Evolutionary conservation across 2,329 filamentous ascomycete species (phyloP).

Genomic region (Reticulascus tulasneorum): DNA sequence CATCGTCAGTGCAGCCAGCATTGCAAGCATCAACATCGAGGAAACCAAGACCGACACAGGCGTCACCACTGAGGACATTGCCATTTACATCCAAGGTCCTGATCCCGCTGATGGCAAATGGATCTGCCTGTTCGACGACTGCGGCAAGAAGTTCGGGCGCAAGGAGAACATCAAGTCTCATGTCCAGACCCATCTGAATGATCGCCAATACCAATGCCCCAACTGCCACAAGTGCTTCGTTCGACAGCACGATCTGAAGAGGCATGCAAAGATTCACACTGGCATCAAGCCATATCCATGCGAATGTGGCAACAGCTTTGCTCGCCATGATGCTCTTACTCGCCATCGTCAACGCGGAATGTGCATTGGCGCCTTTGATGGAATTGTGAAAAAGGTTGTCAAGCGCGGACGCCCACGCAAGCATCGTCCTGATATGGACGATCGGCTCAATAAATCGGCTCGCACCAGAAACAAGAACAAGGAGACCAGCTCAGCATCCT

Average conservation of each 20-base stretch:
- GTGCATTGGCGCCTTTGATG: slow-evolving; percentile 93
- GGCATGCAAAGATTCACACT: slow-evolving; percentile 95
- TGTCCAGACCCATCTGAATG: slow-evolving; percentile 95
- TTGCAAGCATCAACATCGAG: slow-evolving; percentile 60
- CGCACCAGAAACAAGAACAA: slow-evolving; percentile 54
- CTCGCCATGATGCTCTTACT: slow-evolving; percentile 90
- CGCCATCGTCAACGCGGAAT: slow-evolving; percentile 92
- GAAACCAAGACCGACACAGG: slow-evolving; percentile 73
- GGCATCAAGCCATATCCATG: slow-evolving; percentile 94
- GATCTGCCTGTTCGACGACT: slow-evolving; percentile 72
- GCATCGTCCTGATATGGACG: slow-evolving; percentile 53
- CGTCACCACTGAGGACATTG: slow-evolving; percentile 80
- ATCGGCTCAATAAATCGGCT: slow-evolving; percentile 54
- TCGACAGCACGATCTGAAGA: slow-evolving; percentile 92
- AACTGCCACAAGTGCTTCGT: slow-evolving; percentile 95
- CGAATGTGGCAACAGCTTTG: slow-evolving; percentile 90
- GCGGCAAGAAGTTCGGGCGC: slow-evolving; percentile 86
- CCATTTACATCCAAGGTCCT: slow-evolving; percentile 68
- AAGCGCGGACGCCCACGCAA: slow-evolving; percentile 64
- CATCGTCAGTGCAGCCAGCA: slow-evolving; percentile 54
- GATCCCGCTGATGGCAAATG: slow-evolving; percentile 73
- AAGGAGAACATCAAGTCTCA: slow-evolving; percentile 99
- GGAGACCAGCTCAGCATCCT: slow-evolving; percentile 43
- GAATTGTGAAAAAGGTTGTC: slow-evolving; percentile 57
- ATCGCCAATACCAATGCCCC: slow-evolving; percentile 91